Conservation (phyloP, 2,329 filamentous ascomycete species). For the Neopestalotiopsis sp. region DNA sequence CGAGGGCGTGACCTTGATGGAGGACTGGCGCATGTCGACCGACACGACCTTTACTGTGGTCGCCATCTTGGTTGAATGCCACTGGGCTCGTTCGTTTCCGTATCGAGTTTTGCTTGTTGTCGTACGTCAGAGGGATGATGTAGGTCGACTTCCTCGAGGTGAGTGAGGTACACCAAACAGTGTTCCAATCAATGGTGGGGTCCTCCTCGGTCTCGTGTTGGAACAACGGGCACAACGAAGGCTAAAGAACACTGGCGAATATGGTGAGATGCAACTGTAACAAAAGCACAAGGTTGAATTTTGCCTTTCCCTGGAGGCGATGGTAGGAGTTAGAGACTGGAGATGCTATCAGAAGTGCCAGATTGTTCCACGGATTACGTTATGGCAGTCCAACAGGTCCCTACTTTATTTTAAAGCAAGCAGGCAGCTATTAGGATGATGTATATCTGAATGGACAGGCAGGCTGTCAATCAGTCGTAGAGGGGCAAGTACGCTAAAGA, state of each 20-base stretch:
- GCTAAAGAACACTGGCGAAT: neutral
- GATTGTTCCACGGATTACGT: conserved; percentile 16
- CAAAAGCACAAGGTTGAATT: neutral
- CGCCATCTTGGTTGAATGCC: conserved; percentile 63
- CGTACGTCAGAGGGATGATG: neutral
- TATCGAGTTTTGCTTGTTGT: neutral
- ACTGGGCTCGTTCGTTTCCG: neutral
- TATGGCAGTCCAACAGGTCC: neutral
- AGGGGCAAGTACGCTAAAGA: conserved; percentile 15
- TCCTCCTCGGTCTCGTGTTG: conserved; percentile 4
- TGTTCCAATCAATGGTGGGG: neutral
- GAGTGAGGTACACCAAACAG: neutral
- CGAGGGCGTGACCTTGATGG: conserved; percentile 81
- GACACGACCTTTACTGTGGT: conserved; percentile 90
- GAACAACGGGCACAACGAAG: neutral
- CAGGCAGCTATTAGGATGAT: conserved; percentile 12
- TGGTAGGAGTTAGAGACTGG: neutral
- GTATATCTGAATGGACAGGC: neutral
- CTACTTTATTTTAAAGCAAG: neutral
- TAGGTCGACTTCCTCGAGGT: neutral
- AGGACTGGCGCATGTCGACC: conserved; percentile 76
- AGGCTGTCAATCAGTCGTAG: neutral
- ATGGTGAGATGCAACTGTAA: neutral
- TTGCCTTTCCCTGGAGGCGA: neutral
- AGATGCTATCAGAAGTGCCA: neutral